Conservation (phyloP, 2,329 filamentous ascomycete species). For the Hymenoscyphus linearis region DNA sequence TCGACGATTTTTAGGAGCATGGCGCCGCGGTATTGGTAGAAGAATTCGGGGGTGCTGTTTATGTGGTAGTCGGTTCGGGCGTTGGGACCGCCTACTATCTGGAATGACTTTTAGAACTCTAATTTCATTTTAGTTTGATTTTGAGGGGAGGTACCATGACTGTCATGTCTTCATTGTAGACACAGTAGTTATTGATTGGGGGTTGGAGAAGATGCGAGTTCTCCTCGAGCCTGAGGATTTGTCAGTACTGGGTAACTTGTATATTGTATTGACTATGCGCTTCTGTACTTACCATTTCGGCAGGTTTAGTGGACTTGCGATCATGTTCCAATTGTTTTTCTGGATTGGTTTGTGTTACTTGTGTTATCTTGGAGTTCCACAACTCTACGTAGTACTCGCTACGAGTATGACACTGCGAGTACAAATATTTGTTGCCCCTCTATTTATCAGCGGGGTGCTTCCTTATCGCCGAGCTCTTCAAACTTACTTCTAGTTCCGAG, state of each 20-base stretch:
- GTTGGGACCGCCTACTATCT: constrained; percentile 94
- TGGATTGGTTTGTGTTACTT: background rate
- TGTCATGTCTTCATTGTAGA: constrained; percentile 78
- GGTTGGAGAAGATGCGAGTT: constrained; percentile 82
- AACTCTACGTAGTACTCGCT: no score
- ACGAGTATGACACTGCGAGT: no score
- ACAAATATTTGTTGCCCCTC: background rate
- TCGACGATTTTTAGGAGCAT: constrained; percentile 95
- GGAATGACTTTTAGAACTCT: no score
- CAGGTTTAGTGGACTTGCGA: constrained; percentile 28
- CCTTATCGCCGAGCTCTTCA: background rate
- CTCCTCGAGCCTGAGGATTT: constrained; percentile 67
- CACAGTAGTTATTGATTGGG: constrained; percentile 95
- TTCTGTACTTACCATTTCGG: constrained; percentile 28
- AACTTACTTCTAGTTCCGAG: no score
- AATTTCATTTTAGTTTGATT: no score
- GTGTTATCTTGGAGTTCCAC: no score
- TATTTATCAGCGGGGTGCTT: background rate
- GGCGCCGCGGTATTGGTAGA: constrained; percentile 90
- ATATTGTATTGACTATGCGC: background rate
- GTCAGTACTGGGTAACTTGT: constrained; percentile 3
- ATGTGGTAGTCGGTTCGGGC: constrained; percentile 97
- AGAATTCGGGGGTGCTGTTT: constrained; percentile 94
- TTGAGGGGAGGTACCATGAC: constrained; percentile 58
- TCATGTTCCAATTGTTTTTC: no score